phyloP scores from a whole-genome alignment of 1,284 basidiomycete species.

The Athelia sp. region DNA sequence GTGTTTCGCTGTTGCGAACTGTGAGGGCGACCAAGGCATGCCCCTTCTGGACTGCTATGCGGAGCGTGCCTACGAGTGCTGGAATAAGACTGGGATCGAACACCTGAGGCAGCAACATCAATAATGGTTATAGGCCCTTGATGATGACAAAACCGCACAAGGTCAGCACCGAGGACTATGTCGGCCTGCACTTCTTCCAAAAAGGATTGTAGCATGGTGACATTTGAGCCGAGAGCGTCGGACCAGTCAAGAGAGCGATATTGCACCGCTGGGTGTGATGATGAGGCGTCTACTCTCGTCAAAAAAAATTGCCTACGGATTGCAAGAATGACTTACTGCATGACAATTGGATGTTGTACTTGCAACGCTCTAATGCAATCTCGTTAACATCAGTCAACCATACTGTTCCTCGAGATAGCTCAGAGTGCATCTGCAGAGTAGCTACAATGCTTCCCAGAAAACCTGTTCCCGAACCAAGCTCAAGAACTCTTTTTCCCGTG shows the following conservation, averaged over 20 bases:
- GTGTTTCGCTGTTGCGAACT: conserved; percentile 40
- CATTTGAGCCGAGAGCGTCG: conserved; percentile 39
- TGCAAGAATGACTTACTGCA: conserved; percentile 49
- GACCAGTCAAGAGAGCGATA: conserved; percentile 59
- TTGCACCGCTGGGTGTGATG: conserved; percentile 37
- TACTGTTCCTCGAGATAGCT: conserved; percentile 21
- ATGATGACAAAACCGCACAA: conserved; percentile 36
- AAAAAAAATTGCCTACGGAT: conserved; percentile 1
- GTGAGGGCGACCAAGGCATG: conserved; percentile 56
- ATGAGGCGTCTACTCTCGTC: conserved; percentile 42
- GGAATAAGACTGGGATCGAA: conserved; percentile 64
- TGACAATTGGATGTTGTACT: conserved; percentile 47
- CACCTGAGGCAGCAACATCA: conserved; percentile 35
- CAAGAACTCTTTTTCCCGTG: conserved; percentile 44
- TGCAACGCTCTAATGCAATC: conserved; percentile 58
- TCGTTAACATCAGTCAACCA: conserved; percentile 64
- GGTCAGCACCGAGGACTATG: conserved; percentile 65
- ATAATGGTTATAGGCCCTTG: neutral
- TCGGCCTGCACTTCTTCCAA: conserved; percentile 39
- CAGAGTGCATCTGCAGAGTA: conserved; percentile 36
- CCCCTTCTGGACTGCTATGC: conserved; percentile 34
- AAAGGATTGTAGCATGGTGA: conserved; percentile 27
- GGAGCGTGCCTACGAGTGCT: conserved; percentile 48
- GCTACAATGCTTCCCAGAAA: conserved; percentile 63
- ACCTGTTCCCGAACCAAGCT: conserved; percentile 71